Evolutionary conservation across 2,329 filamentous ascomycete species (phyloP).

Genomic region (Emergomyces africanus): DNA sequence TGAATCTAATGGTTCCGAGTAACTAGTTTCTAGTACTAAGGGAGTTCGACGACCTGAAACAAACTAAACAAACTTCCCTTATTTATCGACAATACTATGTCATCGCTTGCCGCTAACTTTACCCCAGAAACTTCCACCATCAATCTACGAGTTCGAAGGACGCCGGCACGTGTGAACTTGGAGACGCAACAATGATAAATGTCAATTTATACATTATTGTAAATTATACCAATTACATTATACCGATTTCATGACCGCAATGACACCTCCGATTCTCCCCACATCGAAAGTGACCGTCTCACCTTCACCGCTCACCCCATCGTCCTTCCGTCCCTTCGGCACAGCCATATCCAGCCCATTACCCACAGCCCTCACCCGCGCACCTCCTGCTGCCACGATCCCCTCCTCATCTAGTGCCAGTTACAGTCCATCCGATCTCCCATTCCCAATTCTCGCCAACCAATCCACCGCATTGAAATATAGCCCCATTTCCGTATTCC

Average conservation of each 20-base stretch:
- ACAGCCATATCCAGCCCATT: constrained; percentile 66
- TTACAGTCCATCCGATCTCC: constrained; percentile 17
- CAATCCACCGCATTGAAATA: constrained; percentile 86
- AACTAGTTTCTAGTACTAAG: no score
- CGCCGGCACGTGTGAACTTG: background rate
- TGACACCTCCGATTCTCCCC: constrained; percentile 22
- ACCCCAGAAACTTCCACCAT: background rate
- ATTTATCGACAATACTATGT: background rate
- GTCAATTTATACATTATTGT: background rate
- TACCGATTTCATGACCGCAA: constrained; percentile 7
- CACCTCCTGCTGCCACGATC: constrained; percentile 33
- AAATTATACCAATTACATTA: background rate
- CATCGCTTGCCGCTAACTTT: background rate
- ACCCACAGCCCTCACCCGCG: constrained; percentile 38
- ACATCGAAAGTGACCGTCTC: constrained; percentile 34
- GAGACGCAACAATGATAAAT: background rate
- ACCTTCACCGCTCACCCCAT: constrained; percentile 53
- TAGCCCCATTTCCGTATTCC: constrained; percentile 60
- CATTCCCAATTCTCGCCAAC: constrained; percentile 54
- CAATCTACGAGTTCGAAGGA: background rate
- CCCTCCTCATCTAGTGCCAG: constrained; percentile 17
- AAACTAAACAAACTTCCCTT: background rate
- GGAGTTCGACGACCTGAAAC: no score
- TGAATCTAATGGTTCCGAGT: no score
- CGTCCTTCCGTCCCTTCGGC: constrained; percentile 66